A percentile compares a stretch with the other conserved stretches of the same genome.
Evolutionary conservation across 1,139 yeast genomes (phyloP).

Genomic region (Magnusiomyces fungicola): DNA sequence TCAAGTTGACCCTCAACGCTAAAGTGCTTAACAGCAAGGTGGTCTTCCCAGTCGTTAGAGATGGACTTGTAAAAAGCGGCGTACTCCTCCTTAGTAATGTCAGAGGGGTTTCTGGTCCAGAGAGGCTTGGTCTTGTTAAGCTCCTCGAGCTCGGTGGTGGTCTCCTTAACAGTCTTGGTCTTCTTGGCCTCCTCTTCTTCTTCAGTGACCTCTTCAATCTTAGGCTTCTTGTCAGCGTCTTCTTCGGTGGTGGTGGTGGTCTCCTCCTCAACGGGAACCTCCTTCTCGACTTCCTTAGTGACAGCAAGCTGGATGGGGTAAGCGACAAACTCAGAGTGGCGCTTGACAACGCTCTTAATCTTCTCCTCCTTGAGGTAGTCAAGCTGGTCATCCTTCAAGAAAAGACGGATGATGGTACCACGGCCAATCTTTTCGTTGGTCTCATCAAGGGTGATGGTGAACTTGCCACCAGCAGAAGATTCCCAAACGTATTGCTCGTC

Average conservation of each 20-base stretch:
- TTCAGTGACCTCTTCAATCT: conserved; percentile 47
- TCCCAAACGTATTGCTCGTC: conserved; percentile 99
- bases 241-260: not conserved
- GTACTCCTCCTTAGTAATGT: conserved; percentile 96
- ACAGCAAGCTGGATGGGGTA: conserved; percentile 99
- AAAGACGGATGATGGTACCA: conserved; percentile 93
- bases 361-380: conserved; percentile 99
- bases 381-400: conserved; percentile 97
- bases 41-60: conserved; percentile 99
- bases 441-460: conserved; percentile 90
- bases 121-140: conserved; percentile 98
- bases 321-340: conserved; percentile 98
- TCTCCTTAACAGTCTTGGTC: conserved; percentile 80
- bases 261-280: conserved; percentile 41
- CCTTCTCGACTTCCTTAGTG: conserved; percentile 97
- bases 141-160: conserved; percentile 87
- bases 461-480: conserved; percentile 99
- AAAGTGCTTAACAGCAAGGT: conserved; percentile 98
- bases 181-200: conserved; percentile 56
- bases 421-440: conserved; percentile 75
- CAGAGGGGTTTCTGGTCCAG: conserved; percentile 99
- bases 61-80: conserved; percentile 99
- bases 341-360: conserved; percentile 98
- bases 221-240: not conserved
- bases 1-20: conserved; percentile 99